phyloP scores from a whole-genome alignment of 768 basidiomycete species.

The Roridomyces roridus region DNA sequence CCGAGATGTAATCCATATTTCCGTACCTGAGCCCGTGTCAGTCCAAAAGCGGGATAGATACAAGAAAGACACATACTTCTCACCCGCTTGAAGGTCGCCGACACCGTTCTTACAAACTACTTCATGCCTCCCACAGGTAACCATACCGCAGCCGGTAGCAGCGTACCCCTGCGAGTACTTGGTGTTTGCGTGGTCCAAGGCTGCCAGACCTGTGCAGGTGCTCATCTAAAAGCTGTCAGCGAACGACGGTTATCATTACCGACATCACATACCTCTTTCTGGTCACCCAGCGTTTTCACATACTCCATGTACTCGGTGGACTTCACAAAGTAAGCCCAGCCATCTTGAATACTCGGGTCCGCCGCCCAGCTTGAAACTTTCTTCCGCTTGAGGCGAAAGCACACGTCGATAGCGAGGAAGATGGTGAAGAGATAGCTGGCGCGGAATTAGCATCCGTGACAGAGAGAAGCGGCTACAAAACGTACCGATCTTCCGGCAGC shows the following conservation, averaged over 20 bases:
- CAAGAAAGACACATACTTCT: constrained; percentile 34
- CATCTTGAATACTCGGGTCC: not conserved
- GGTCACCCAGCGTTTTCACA: not conserved
- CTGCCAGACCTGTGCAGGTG: constrained; percentile 34
- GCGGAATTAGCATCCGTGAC: too few species aligned
- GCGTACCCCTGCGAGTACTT: constrained; percentile 28
- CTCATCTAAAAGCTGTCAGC: constrained; percentile 31
- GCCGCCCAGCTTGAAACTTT: not conserved
- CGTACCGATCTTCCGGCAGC: too few species aligned
- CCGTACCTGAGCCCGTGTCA: constrained; percentile 24
- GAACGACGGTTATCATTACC: not conserved
- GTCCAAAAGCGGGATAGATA: not conserved
- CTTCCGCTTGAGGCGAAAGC: constrained; percentile 27
- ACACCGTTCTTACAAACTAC: constrained; percentile 29
- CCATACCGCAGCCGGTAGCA: constrained; percentile 31
- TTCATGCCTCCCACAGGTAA: constrained; percentile 30
- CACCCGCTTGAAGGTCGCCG: constrained; percentile 39
- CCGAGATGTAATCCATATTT: constrained; percentile 34
- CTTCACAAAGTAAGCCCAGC: constrained; percentile 16
- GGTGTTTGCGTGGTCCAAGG: constrained; percentile 30
- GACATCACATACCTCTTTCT: constrained; percentile 13
- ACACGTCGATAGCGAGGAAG: constrained; percentile 26
- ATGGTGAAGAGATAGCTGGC: not conserved
- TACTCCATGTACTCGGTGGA: constrained; percentile 9
- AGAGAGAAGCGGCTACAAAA: too few species aligned